A percentile compares a stretch with the other conserved stretches of the same genome.
Conservation (phyloP, 805 yeast genomes). For the Scheffersomyces ergatensis region DNA sequence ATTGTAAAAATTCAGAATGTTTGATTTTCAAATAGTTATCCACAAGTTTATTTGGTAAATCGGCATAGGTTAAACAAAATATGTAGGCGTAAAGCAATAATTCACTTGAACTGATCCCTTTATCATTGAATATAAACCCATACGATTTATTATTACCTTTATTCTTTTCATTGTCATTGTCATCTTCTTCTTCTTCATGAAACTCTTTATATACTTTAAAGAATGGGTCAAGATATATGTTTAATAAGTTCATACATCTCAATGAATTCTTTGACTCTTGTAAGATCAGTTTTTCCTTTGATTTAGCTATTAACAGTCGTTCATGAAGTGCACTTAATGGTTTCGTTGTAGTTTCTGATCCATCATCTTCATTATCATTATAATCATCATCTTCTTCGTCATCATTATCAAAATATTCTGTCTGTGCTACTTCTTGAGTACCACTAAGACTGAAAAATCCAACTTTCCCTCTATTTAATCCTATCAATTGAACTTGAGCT, state of each 20-base stretch:
- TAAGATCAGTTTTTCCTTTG: constrained; percentile 26
- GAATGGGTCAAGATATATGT: constrained; percentile 15
- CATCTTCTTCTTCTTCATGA: constrained; percentile 10
- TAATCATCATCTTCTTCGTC: constrained; percentile 6
- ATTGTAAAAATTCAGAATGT: constrained; percentile 24
- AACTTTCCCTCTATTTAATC: constrained; percentile 22
- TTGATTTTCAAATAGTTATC: constrained; percentile 27
- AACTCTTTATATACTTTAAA: constrained; percentile 11
- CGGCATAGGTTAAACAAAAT: constrained; percentile 23
- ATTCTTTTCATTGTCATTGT: no score
- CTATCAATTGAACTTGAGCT: constrained; percentile 27
- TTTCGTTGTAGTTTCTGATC: constrained; percentile 16
- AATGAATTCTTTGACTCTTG: constrained; percentile 33
- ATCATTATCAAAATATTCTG: constrained; percentile 23
- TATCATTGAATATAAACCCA: constrained; percentile 3
- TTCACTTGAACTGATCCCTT: constrained; percentile 26
- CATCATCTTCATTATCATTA: constrained; percentile 16
- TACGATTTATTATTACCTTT: background rate
- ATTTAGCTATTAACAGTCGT: constrained; percentile 28
- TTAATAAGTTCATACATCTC: constrained; percentile 26
- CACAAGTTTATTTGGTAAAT: constrained; percentile 43
- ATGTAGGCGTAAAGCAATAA: constrained; percentile 40
- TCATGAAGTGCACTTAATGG: constrained; percentile 41
- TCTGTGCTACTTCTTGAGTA: constrained; percentile 18
- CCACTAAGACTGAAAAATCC: constrained; percentile 29